Conservation (phyloP, 1,284 basidiomycete genomes). For the Malassezia japonica region DNA sequence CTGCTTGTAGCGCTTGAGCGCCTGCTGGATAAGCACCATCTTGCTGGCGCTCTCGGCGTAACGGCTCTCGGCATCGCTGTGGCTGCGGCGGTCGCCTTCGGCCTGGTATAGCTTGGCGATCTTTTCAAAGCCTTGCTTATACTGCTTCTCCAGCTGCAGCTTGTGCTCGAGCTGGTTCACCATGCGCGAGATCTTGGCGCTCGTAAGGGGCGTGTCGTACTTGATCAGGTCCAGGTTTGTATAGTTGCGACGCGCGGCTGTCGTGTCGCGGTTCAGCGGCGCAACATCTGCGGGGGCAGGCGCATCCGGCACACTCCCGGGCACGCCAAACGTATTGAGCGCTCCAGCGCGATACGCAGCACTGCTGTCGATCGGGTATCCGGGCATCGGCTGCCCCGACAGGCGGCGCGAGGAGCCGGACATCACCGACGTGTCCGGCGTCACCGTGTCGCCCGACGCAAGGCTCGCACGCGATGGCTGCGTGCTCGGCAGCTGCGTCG, state of each 20-base stretch:
- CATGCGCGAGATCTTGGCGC: slow-evolving; percentile 94
- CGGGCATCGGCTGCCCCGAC: neutral
- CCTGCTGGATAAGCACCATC: slow-evolving; percentile 81
- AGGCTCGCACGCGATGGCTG: neutral
- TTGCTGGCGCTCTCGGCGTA: slow-evolving; percentile 89
- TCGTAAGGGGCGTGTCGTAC: slow-evolving; percentile 90
- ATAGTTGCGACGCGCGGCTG: slow-evolving; percentile 5
- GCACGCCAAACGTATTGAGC: neutral
- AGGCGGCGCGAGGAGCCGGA: neutral
- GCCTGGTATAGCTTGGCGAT: slow-evolving; percentile 83
- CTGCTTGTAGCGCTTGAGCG: slow-evolving; percentile 91
- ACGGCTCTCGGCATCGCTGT: slow-evolving; percentile 77
- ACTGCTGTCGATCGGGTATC: slow-evolving; percentile 15
- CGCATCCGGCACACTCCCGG: neutral
- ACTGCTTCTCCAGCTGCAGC: slow-evolving; percentile 94
- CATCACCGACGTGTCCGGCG: neutral
- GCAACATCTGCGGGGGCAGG: neutral
- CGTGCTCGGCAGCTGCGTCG: neutral
- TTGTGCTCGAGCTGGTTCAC: slow-evolving; percentile 98
- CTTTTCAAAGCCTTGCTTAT: slow-evolving; percentile 96
- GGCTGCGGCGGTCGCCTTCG: slow-evolving; percentile 72
- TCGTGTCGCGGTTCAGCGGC: neutral
- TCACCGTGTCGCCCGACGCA: neutral
- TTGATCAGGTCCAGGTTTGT: slow-evolving; percentile 69
- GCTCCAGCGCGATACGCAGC: slow-evolving; percentile 13